Conservation (phyloP, 2,329 filamentous ascomycete genomes). For the Achaetomium macrosporum region DNA sequence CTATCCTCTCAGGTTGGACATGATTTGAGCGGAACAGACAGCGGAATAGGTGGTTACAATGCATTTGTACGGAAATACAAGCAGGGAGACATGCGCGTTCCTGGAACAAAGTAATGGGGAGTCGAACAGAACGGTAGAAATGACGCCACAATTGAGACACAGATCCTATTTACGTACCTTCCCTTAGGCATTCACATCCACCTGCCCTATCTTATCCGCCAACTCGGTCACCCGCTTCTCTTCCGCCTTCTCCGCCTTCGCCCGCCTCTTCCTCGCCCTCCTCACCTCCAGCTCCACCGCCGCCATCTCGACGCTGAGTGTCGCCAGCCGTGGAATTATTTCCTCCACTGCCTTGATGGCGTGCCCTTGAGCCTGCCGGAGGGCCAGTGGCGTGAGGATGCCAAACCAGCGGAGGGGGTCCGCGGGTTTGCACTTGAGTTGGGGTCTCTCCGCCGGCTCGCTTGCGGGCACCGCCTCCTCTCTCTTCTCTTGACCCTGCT, state of each 20-base stretch:
- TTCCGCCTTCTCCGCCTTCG: conserved; percentile 39
- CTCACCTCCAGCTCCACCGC: conserved; percentile 64
- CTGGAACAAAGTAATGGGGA: not conserved
- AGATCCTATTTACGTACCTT: not conserved
- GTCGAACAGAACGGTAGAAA: not conserved
- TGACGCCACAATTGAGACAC: not conserved
- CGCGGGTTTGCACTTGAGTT: conserved; percentile 17
- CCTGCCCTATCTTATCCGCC: conserved; percentile 1
- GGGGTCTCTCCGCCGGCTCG: not conserved
- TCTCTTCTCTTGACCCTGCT: conserved; percentile 9
- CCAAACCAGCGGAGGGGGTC: conserved; percentile 59
- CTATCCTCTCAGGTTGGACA: conserved; percentile 7
- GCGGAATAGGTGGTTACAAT: not conserved
- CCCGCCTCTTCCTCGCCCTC: conserved; percentile 50
- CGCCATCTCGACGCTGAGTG: conserved; percentile 55
- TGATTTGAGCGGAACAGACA: not conserved
- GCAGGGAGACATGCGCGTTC: not conserved
- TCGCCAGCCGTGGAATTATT: conserved; percentile 51
- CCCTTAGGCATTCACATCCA: not conserved
- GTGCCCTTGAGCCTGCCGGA: conserved; percentile 53
- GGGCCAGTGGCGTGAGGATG: conserved; percentile 45
- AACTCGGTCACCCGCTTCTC: conserved; percentile 24
- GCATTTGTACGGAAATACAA: no score
- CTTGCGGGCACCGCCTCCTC: not conserved
- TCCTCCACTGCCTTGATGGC: conserved; percentile 52